Conservation (phyloP, 2,329 filamentous ascomycete genomes). For the Sporothrix pallida region DNA sequence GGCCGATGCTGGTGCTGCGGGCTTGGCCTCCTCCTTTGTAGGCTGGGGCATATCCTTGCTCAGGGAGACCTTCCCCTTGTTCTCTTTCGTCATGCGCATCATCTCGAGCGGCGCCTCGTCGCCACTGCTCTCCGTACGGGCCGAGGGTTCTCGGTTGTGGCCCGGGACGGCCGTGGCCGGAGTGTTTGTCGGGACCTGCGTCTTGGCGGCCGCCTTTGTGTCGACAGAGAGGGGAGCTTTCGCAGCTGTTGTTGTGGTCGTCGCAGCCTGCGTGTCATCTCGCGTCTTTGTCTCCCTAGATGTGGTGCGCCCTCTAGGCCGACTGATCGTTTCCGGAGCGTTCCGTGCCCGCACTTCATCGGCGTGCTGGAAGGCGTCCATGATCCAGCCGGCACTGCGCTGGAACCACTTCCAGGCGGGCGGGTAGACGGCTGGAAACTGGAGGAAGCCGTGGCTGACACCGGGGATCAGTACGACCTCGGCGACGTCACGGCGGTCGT, state of each 20-base stretch:
- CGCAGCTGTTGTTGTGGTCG: too few relatives aligned
- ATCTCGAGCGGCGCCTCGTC: constrained; percentile 86
- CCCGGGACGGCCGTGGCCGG: neutral
- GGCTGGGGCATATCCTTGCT: neutral
- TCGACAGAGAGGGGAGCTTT: neutral
- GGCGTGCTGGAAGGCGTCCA: constrained; percentile 70
- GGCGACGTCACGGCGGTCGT: constrained; percentile 68
- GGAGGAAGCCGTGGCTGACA: constrained; percentile 90
- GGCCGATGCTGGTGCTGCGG: neutral
- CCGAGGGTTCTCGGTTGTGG: neutral
- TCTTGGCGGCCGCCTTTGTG: constrained; percentile 1
- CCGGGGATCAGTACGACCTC: constrained; percentile 87
- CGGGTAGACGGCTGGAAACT: constrained; percentile 86
- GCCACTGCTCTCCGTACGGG: constrained; percentile 65
- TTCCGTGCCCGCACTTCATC: constrained; percentile 41
- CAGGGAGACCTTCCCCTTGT: constrained; percentile 39
- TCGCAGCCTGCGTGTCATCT: neutral
- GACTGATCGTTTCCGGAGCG: neutral
- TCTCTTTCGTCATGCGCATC: constrained; percentile 62
- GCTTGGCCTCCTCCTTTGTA: neutral
- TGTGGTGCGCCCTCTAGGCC: neutral
- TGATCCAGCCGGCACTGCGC: constrained; percentile 79
- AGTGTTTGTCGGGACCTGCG: neutral
- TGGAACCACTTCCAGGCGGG: constrained; percentile 89
- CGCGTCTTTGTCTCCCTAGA: neutral